These are phyloP conservation scores for Millerago galiae DNA, from an alignment of 805 yeast genomes.

Conservation along the genomic window DNA sequence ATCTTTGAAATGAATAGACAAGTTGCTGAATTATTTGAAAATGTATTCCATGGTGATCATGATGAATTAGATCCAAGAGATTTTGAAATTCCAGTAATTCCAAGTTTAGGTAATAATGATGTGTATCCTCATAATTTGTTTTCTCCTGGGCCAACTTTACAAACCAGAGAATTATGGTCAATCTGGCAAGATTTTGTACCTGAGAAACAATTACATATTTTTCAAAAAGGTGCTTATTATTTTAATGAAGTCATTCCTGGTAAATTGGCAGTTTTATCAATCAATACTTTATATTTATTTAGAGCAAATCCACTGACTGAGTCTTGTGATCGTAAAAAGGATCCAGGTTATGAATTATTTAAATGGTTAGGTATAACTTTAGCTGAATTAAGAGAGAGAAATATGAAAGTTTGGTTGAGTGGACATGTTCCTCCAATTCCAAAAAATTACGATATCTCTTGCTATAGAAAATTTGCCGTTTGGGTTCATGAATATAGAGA, in stretches of 20 bases:
- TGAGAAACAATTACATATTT: slow-evolving; percentile 66
- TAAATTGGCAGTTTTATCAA: slow-evolving; percentile 68
- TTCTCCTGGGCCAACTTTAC: slow-evolving; percentile 83
- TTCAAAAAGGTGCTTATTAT: slow-evolving; percentile 69
- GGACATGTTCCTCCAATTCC: slow-evolving; percentile 88
- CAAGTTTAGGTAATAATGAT: slow-evolving; percentile 80
- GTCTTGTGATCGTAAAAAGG: slow-evolving; percentile 61
- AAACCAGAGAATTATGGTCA: slow-evolving; percentile 67
- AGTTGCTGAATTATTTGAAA: slow-evolving; percentile 46
- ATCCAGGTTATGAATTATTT: slow-evolving; percentile 75
- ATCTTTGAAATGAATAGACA: slow-evolving; percentile 64
- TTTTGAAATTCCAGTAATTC: slow-evolving; percentile 47
- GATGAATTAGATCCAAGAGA: slow-evolving; percentile 33
- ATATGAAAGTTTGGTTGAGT: slow-evolving; percentile 79
- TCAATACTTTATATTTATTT: slow-evolving; percentile 71
- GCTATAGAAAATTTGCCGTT: slow-evolving; percentile 68
- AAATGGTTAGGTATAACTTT: slow-evolving; percentile 73
- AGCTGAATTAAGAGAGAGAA: slow-evolving; percentile 63
- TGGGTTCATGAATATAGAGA: slow-evolving; percentile 85
- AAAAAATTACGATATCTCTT: slow-evolving; percentile 67
- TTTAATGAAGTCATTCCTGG: slow-evolving; percentile 76
- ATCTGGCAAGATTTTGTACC: slow-evolving; percentile 76
- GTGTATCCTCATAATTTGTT: slow-evolving; percentile 85
- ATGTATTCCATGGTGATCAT: slow-evolving; percentile 38
- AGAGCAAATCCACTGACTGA: slow-evolving; percentile 79